These are phyloP conservation scores for Arabidopsis thaliana DNA, from an alignment of 345 rosid genomes.

Conservation along the genomic window TAIR10.1 NC_003070.9:18979001-18979500, in stretches of 20 bases:
- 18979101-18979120: background rate
- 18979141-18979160: constrained; percentile 13
- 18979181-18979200: constrained; percentile 98
- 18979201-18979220: constrained; percentile 99
- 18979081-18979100: background rate
- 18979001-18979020: constrained; percentile 95
- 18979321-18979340: background rate
- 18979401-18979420: too few relatives aligned
- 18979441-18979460: too few relatives aligned
- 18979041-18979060: constrained; percentile 90
- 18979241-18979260: constrained; percentile 99
- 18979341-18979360: background rate
- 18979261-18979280: constrained; percentile 99
- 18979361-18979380: too few relatives aligned
- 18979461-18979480: too few relatives aligned
- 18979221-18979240: constrained; percentile 99
- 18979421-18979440: too few relatives aligned
- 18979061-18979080: background rate
- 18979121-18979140: background rate
- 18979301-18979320: constrained; percentile 73
- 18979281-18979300: constrained; percentile 98
- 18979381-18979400: too few relatives aligned
- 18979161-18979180: constrained; percentile 52
- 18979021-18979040: constrained; percentile 99
- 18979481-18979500: too few relatives aligned